Evolutionary conservation across 1,284 basidiomycete species (phyloP), one percentile per base, ranked within the genome.

Genomic region (Limonomyces culmigenus): DNA sequence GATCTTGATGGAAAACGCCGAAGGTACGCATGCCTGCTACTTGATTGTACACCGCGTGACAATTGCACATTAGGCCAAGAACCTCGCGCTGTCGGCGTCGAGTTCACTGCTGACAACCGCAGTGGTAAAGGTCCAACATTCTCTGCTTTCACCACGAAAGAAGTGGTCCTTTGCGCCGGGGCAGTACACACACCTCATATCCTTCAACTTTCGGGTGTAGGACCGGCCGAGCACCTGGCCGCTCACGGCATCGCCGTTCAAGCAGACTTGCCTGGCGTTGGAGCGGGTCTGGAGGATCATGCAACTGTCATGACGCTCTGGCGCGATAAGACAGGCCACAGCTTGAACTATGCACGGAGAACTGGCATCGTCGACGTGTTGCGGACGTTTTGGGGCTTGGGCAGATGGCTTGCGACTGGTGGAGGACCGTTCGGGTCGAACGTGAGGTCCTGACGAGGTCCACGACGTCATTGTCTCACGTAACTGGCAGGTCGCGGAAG

Each of bases 171-270:
- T 41, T 79, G 78, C 25, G 71, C 66, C 17, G 75, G 76, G 0
- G 64, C 73, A 0, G 51, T 78, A 6, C 71, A 75, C 39, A 65
- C 71, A 10, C 76, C 76, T 10, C 70, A 84, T 60, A 65, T 85
- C 29, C 62, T 87, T 11, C 64, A 81, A 60, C 60, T 80, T 21
- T 77, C 74, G 13, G 80, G 80, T 3, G 50, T 81, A 16, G 78
- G 78, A 0, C 69, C 74, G 14, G 59, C 60, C 3, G 51, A 56
- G 13, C 60, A 76, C 15, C 61, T 81, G n/a, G 42, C 54, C 6
- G 47, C 56, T 23, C 55, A 66, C 38, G 45, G 48, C 5, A 71
- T 80, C 19, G 57, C 63, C 0, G 50, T 75, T 12, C 46, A 75
- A 1, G 50, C 60, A 29, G 65, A 77, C 42, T 56, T 69, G 3